Evolutionary conservation across 2,329 filamentous ascomycete genomes (phyloP).

Genomic region (Fonsecaea nubica): DNA sequence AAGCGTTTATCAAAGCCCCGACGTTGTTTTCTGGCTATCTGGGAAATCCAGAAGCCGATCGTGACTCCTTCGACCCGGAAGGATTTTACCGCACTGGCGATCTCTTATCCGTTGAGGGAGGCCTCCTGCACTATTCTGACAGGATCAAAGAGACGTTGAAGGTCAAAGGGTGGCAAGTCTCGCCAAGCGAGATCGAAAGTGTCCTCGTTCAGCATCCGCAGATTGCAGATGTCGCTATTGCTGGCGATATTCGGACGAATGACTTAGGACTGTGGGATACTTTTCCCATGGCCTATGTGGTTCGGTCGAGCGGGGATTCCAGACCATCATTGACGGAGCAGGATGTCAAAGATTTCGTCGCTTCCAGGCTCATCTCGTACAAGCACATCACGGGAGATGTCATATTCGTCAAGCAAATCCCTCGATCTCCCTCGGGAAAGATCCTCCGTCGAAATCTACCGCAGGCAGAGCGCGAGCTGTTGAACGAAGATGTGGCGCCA

Average conservation of each 20-base stretch:
- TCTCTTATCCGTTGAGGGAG: conserved; percentile 47
- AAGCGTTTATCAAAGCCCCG: conserved; percentile 51
- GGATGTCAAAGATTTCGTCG: conserved; percentile 45
- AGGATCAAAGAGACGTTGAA: conserved; percentile 56
- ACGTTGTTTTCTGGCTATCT: conserved; percentile 49
- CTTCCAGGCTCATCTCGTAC: conserved; percentile 52
- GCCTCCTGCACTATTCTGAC: conserved; percentile 50
- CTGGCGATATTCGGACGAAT: conserved; percentile 48
- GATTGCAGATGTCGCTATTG: conserved; percentile 56
- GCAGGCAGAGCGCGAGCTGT: conserved; percentile 18
- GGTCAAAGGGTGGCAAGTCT: conserved; percentile 55
- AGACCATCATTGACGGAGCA: conserved; percentile 44
- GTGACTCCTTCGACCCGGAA: conserved; percentile 41
- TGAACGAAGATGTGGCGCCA: neutral
- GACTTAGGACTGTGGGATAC: conserved; percentile 45
- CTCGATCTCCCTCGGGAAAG: conserved; percentile 59
- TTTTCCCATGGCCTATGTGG: conserved; percentile 56
- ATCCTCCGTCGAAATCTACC: conserved; percentile 47
- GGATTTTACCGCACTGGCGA: conserved; percentile 56
- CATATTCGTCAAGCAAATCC: conserved; percentile 57
- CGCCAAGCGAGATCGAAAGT: conserved; percentile 57
- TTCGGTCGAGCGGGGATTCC: conserved; percentile 42
- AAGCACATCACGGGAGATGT: conserved; percentile 57
- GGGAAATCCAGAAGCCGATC: conserved; percentile 45
- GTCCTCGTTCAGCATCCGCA: conserved; percentile 52